Base-by-base conservation (phyloP, 2,329 filamentous ascomycete species). In the Cordyceps cateniannulata region DNA sequence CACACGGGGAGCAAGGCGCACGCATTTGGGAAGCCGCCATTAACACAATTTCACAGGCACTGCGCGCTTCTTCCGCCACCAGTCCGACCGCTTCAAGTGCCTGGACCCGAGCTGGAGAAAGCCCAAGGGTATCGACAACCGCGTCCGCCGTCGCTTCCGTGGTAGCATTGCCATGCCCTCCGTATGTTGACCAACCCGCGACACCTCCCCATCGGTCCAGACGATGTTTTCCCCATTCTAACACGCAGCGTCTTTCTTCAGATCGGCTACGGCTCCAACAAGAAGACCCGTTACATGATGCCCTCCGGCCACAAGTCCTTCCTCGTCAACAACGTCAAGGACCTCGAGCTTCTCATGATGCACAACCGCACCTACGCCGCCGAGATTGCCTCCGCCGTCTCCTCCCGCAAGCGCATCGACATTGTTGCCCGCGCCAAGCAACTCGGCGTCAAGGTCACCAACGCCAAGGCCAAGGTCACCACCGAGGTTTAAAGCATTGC, bases 101-200 rank as follows among this genome's bases (percentile, higher is more conserved):
- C 88, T 98, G 71, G 88, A 85, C 76, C 78, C 89, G 70, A 88
- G 86, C 85, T 99, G 95, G 95, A 90, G 95, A 83, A 99, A 98
- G 87, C 95, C 95, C 71, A 99, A 99, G 91, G 95, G 95, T 91
- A 99, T 99, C 81, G 95, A 99, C 84, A 96, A 93, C 85, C 85
- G 90, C 75, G 93, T 99, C 77, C 90, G 95, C 78, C 88, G 95
- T 85, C 91, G 95, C 71, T 99, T 99, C 86, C 92, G 91, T 82
- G 91, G 95, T 76, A 91, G 90, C 82, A 89, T 89, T 80, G 86
- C 87, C 75, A 98, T 99, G 93, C 95, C 95, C 81, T 59, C 56
- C 20, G 56, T 59, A 52, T 47, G 91, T 86, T 68, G 44, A 62
- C n/a, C n/a, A n/a, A 16, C 16, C 38, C 38, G 2, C 2, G 18